Conservation (phyloP, 2,329 filamentous ascomycete species). For the Elsinoe perseae region DNA sequence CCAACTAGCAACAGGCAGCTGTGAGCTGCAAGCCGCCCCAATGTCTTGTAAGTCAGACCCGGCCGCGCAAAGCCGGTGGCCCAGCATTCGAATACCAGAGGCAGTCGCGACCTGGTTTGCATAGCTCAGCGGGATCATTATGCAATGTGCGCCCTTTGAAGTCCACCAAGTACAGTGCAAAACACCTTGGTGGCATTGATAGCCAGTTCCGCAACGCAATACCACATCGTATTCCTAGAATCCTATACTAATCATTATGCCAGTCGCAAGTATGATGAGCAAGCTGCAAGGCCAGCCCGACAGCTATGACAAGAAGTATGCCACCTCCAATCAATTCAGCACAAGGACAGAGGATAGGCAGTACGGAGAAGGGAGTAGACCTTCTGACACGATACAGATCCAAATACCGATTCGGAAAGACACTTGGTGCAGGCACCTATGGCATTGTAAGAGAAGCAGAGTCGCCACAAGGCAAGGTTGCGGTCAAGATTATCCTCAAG, state of each 20-base stretch:
- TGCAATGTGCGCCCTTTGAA: background rate
- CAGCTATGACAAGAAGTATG: conserved; percentile 96
- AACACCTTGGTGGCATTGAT: background rate
- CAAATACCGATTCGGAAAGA: conserved; percentile 86
- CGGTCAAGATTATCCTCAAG: conserved; percentile 98
- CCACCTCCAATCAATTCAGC: conserved; percentile 6
- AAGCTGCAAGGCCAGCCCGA: conserved; percentile 94
- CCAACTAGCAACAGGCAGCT: background rate
- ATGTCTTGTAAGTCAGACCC: background rate
- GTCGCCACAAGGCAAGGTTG: conserved; percentile 73
- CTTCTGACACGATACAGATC: conserved; percentile 46
- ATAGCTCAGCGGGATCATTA: background rate
- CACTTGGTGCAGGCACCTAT: conserved; percentile 93
- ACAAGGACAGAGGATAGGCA: conserved; percentile 25
- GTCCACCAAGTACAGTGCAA: background rate
- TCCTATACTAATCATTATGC: conserved; percentile 6
- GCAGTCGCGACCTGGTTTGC: background rate
- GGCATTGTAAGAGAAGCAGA: conserved; percentile 96
- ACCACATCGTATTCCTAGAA: background rate
- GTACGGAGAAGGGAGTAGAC: background rate
- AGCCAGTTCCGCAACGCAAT: background rate
- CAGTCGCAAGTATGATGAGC: conserved; percentile 86
- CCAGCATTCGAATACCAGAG: background rate
- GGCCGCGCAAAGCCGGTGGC: background rate
- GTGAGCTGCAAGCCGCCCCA: background rate